Percentiles rank a stretch among this genome's conserved stretches.
These are phyloP conservation scores for Sextonia rubra DNA, from an alignment of 164 flowering plant species.

Conservation along the genomic window DNA sequence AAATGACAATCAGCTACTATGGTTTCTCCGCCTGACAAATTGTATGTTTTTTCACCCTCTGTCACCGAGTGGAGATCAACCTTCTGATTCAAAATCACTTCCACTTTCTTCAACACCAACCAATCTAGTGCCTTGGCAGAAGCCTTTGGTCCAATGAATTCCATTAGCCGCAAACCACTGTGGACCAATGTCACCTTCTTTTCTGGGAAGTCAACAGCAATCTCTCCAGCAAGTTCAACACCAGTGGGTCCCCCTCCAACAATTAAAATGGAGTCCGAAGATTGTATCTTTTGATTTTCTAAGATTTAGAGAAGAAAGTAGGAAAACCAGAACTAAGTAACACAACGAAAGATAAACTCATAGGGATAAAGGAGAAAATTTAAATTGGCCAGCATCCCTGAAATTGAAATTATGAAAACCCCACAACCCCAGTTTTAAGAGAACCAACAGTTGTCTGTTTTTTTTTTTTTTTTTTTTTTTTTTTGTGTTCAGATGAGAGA, in stretches of 20 bases:
- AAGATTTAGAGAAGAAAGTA: constrained; percentile 8
- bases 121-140: constrained; percentile 59
- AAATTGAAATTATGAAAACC: neutral
- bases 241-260: constrained; percentile 95
- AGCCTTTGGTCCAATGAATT: constrained; percentile 74
- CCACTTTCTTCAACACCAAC: constrained; percentile 65
- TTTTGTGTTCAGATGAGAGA: too few relatives aligned
- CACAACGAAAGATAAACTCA: too few relatives aligned
- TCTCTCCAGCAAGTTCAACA: constrained; percentile 89
- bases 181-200: constrained; percentile 74
- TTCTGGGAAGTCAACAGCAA: constrained; percentile 66
- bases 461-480: too few relatives aligned
- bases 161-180: constrained; percentile 60
- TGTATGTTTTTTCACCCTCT: constrained; percentile 33
- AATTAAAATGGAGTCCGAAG: constrained; percentile 61
- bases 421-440: too few relatives aligned
- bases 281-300: constrained; percentile 53
- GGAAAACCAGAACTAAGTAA: neutral
- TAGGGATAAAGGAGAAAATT: neutral
- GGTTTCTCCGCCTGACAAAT: constrained; percentile 49
- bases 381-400: neutral
- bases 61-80: constrained; percentile 33
- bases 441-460: too few relatives aligned
- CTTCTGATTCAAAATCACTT: constrained; percentile 51
- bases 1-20: constrained; percentile 69